These are phyloP conservation scores for Saccharomycopsis schoenii DNA, from an alignment of 805 yeast genomes.

Conservation along the genomic window DNA sequence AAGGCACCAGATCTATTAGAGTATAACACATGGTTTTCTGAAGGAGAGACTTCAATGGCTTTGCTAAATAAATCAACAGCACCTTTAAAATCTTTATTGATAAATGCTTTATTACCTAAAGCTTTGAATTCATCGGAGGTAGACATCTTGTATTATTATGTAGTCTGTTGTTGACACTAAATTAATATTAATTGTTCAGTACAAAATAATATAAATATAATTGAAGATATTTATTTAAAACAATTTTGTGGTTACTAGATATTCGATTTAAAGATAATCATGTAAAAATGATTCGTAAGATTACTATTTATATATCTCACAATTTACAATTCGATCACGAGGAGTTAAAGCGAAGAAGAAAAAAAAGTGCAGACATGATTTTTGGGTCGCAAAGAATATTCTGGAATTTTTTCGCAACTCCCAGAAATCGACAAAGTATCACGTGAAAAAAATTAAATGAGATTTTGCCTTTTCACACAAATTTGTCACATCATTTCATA, in stretches of 20 bases:
- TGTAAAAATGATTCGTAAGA: background rate
- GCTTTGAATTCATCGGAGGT: slow-evolving; percentile 45
- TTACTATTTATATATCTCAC: background rate
- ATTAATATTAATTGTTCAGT: background rate
- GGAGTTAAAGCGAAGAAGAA: background rate
- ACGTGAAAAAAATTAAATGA: background rate
- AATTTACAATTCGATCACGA: background rate
- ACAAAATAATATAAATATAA: background rate
- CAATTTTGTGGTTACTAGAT: background rate
- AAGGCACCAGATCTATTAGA: slow-evolving; percentile 67
- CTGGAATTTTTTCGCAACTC: background rate
- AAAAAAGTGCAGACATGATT: background rate
- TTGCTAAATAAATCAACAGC: slow-evolving; percentile 76
- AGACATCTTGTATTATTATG: slow-evolving; percentile 1
- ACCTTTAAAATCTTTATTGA: slow-evolving; percentile 70
- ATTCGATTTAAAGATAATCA: background rate
- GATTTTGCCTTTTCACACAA: background rate
- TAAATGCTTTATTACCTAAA: slow-evolving; percentile 87
- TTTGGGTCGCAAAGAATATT: background rate
- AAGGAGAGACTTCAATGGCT: slow-evolving; percentile 75
- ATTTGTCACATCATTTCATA: no score
- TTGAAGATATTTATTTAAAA: no score
- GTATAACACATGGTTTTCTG: slow-evolving; percentile 85
- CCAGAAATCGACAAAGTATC: background rate
- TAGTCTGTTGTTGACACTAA: background rate